These are phyloP conservation scores for Curvularia hawaiiensis DNA, from an alignment of 2,329 filamentous ascomycete genomes.

Conservation along the genomic window DNA sequence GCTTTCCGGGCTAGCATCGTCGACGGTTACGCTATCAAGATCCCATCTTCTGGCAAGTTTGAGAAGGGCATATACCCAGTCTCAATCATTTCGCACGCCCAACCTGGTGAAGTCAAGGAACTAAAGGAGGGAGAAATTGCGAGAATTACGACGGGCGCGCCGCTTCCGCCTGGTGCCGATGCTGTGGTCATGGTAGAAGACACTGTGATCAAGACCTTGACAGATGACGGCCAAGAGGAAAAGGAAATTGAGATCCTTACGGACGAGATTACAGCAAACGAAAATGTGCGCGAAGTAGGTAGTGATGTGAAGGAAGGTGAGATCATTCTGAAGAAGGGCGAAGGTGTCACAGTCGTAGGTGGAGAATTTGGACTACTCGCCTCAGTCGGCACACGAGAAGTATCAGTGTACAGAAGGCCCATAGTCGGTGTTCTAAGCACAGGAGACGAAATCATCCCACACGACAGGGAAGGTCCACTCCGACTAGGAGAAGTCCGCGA, in stretches of 20 bases:
- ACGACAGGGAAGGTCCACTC: conserved; percentile 67
- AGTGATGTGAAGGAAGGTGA: conserved; percentile 78
- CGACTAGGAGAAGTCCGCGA: conserved; percentile 86
- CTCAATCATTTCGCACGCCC: conserved; percentile 82
- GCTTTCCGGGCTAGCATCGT: conserved; percentile 96
- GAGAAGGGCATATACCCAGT: conserved; percentile 85
- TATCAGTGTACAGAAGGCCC: conserved; percentile 76
- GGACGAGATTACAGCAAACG: conserved; percentile 72
- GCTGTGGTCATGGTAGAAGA: conserved; percentile 98
- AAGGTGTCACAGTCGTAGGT: conserved; percentile 82
- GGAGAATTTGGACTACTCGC: conserved; percentile 91
- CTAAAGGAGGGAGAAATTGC: conserved; percentile 78
- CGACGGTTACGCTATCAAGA: conserved; percentile 78
- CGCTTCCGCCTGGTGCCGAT: conserved; percentile 84
- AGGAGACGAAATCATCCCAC: conserved; percentile 88
- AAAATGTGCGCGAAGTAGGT: conserved; percentile 90
- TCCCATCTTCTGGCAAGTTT: conserved; percentile 49
- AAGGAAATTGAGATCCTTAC: conserved; percentile 86
- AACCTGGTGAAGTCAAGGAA: conserved; percentile 68
- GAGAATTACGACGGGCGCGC: conserved; percentile 92
- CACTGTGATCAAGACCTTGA: conserved; percentile 75
- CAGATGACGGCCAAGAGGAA: conserved; percentile 82
- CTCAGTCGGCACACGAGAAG: conserved; percentile 75
- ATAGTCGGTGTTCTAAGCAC: conserved; percentile 88
- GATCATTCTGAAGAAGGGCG: conserved; percentile 74